Evolutionary conservation across 2,329 filamentous ascomycete species (phyloP), one percentile per base, ranked within the genome.

Genomic region (Cladosporium cucumerinum): DNA sequence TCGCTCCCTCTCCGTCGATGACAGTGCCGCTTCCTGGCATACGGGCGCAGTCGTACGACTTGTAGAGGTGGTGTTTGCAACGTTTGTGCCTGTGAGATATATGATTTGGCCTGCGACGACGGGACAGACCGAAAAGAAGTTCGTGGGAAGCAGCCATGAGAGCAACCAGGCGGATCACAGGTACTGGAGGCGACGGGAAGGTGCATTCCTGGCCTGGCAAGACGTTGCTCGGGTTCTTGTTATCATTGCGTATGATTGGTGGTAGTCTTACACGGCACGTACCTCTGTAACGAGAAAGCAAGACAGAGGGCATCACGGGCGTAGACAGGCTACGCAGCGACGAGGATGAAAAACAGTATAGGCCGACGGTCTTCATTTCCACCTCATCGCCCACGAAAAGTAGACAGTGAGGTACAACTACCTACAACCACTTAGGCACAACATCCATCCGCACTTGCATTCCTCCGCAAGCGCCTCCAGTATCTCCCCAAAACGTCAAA

Each of bases 1-100:
- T 26, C 23, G 34, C 12, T 16, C 28, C 3, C 11, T 58, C 2
- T 2, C 11, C 2, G 21, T 28, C 6, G 55, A 25, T 2, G 55
- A 16, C 5, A 25, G 18, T n/a, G 8, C 5, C 7, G 16, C 32
- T 4, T 54, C 59, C 49, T 7, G 58, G n/a, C 36, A 65, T 32
- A 65, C 65, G 16, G 65, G 57, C 5, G 55, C 58, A 12, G 30
- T 49, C 2, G 39, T 67, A 6, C 39, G 54, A 16, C 26, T 67
- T 3, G 14, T 61, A 2, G 65, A 67, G 1, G 39, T 65, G 21
- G 11, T 63, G 1, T 32, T 65, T 3, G 63, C 63, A 2, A 46
- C 34, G 5, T 32, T 39, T 18, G 58, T 59, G 5, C 65, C 65
- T 2, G 46, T 65, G 1, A 32, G 63, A 14, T 63, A 65, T 10